Conservation (phyloP, 2,329 filamentous ascomycete species). For the Onygenales sp. region DNA sequence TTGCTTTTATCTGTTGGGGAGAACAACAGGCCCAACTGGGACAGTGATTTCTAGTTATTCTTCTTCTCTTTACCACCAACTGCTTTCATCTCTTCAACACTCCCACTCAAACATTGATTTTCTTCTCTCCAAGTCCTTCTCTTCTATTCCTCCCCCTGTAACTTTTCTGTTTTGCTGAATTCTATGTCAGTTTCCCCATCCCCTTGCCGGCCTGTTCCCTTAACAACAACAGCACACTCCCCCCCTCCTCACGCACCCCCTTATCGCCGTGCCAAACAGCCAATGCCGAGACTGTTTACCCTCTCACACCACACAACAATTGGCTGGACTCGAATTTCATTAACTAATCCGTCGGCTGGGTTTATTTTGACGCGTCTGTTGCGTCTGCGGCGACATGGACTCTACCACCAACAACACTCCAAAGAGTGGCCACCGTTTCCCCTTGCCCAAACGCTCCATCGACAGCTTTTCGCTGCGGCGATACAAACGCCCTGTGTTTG, state of each 20-base stretch:
- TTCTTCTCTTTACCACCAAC: too few relatives aligned
- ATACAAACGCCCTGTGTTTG: background rate
- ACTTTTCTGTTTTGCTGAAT: background rate
- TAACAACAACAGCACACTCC: background rate
- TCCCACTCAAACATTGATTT: background rate
- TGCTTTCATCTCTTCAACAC: too few relatives aligned
- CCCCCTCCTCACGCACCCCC: background rate
- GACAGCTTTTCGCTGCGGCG: background rate
- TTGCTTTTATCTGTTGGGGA: too few relatives aligned
- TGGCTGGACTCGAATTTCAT: background rate
- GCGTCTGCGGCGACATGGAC: background rate
- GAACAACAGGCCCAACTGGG: too few relatives aligned
- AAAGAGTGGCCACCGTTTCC: background rate
- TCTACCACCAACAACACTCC: background rate
- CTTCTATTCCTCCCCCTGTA: background rate
- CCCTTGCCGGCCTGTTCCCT: background rate
- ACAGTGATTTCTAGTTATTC: too few relatives aligned
- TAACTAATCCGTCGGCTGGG: background rate
- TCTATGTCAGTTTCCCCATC: background rate
- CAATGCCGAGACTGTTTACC: background rate
- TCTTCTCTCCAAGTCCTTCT: background rate
- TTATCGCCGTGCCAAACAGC: background rate
- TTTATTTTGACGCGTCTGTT: background rate
- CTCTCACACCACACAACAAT: background rate
- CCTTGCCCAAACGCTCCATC: background rate